Evolutionary conservation across 441 rosid species (phyloP).

Genomic region (Arabidopsis hybrid): DNA sequence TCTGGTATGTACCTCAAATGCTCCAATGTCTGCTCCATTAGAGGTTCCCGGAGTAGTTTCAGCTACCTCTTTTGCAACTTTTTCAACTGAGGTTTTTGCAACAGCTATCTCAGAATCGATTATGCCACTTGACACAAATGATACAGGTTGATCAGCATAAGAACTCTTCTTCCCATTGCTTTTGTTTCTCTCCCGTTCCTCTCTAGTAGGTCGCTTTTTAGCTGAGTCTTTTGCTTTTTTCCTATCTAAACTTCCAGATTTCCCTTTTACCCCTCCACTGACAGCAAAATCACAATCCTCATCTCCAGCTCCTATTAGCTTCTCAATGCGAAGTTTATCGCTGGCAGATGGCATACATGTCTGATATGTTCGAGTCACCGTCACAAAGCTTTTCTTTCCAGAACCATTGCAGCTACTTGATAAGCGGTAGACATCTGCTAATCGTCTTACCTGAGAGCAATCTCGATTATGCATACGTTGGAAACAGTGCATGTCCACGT

Average conservation of each 20-base stretch:
- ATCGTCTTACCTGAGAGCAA: slow-evolving; percentile 84
- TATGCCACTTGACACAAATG: slow-evolving; percentile 76
- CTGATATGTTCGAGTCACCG: slow-evolving; percentile 65
- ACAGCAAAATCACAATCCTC: slow-evolving; percentile 68
- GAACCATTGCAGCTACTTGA: slow-evolving; percentile 68
- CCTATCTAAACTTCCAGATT: slow-evolving; percentile 48
- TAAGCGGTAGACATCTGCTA: slow-evolving; percentile 78
- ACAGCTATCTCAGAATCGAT: slow-evolving; percentile 61
- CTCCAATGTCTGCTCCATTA: slow-evolving; percentile 59
- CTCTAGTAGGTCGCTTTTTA: slow-evolving; percentile 48
- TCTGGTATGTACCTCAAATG: slow-evolving; percentile 87
- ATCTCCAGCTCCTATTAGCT: slow-evolving; percentile 74
- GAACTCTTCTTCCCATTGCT: slow-evolving; percentile 54
- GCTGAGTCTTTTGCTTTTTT: slow-evolving; percentile 44
- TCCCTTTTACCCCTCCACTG: slow-evolving; percentile 50
- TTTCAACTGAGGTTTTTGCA: slow-evolving; percentile 39
- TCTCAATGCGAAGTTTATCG: slow-evolving; percentile 76
- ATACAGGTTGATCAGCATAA: slow-evolving; percentile 73
- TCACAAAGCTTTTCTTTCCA: slow-evolving; percentile 92
- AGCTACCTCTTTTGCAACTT: slow-evolving; percentile 45
- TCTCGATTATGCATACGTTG: slow-evolving; percentile 87
- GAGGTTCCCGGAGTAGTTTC: slow-evolving; percentile 43
- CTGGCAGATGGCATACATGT: slow-evolving; percentile 82
- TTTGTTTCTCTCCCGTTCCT: slow-evolving; percentile 46
- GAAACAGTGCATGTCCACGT: slow-evolving; percentile 68